A percentile compares a stretch with the other conserved stretches of the same genome.
Conservation (phyloP, 1,284 basidiomycete species). For the Ceratobasidium papillatum region DNA sequence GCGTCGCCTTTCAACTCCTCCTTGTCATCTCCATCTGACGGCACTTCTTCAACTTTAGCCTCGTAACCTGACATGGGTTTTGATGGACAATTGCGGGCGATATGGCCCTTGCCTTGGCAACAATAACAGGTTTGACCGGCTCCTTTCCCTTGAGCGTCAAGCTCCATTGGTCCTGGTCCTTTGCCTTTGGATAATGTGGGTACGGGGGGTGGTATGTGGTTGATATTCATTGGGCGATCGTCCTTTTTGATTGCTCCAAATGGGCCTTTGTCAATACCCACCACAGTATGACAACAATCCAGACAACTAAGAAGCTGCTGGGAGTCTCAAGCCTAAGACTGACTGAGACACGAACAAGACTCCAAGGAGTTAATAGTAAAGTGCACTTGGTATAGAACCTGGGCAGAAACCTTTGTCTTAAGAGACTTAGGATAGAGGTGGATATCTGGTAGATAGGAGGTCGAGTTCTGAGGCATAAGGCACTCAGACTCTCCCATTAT, state of each 20-base stretch:
- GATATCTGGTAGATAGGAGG: too few relatives aligned
- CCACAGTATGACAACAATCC: too few relatives aligned
- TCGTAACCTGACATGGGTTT: neutral
- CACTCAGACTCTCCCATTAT: too few relatives aligned
- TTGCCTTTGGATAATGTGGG: neutral
- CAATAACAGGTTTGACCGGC: neutral
- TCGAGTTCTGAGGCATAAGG: too few relatives aligned
- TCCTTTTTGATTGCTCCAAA: neutral
- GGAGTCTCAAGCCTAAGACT: too few relatives aligned
- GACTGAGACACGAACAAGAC: too few relatives aligned
- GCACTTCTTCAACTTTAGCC: neutral
- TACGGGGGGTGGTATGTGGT: neutral
- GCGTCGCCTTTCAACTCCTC: neutral
- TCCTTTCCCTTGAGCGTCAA: neutral
- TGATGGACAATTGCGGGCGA: neutral
- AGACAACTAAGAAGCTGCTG: too few relatives aligned
- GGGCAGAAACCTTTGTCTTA: too few relatives aligned
- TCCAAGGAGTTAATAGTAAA: too few relatives aligned
- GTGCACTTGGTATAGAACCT: too few relatives aligned
- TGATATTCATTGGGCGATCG: neutral
- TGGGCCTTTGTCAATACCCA: too few relatives aligned
- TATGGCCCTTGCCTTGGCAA: neutral
- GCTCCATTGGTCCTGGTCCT: neutral
- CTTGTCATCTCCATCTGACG: neutral
- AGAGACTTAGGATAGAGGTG: too few relatives aligned